phyloP scores from a whole-genome alignment of 371 early-diverging fungal genomes.

The Saksenaea oblongispora region DNA sequence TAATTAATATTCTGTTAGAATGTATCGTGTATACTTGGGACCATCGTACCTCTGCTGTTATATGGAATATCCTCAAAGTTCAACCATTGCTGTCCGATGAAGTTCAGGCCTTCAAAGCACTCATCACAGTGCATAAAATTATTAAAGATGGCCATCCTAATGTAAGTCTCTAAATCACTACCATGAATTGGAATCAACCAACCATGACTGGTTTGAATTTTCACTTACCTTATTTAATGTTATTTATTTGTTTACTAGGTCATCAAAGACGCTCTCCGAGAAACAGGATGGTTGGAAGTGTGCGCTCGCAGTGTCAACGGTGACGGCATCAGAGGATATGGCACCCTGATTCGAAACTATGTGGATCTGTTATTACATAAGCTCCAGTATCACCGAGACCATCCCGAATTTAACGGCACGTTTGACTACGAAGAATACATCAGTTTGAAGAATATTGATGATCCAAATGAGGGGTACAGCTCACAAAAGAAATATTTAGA shows the following conservation, averaged over 20 bases:
- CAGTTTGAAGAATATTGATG: slow-evolving; percentile 89
- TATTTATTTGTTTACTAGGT: slow-evolving; percentile 37
- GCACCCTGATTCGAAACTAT: slow-evolving; percentile 88
- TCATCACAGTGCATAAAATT: slow-evolving; percentile 94
- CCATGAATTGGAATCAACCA: background rate
- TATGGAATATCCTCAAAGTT: slow-evolving; percentile 87
- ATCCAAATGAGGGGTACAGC: slow-evolving; percentile 94
- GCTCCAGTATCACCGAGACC: slow-evolving; percentile 87
- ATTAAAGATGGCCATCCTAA: slow-evolving; percentile 91
- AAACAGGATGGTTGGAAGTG: slow-evolving; percentile 68
- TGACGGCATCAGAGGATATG: slow-evolving; percentile 77
- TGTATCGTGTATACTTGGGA: slow-evolving; percentile 96
- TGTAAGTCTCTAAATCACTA: slow-evolving; percentile 33
- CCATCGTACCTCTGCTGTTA: slow-evolving; percentile 79
- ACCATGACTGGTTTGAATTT: background rate
- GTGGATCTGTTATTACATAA: slow-evolving; percentile 87
- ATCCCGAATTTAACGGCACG: slow-evolving; percentile 92
- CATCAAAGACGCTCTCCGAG: slow-evolving; percentile 75
- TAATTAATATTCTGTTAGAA: slow-evolving; percentile 35
- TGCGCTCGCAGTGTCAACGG: slow-evolving; percentile 66
- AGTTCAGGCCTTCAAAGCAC: slow-evolving; percentile 92
- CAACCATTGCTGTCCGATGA: slow-evolving; percentile 91
- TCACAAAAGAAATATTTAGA: background rate
- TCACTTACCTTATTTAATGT: slow-evolving; percentile 1
- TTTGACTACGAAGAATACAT: slow-evolving; percentile 98